Conservation (phyloP, 1,284 basidiomycete genomes). For the Entoloma clypeatum region DNA sequence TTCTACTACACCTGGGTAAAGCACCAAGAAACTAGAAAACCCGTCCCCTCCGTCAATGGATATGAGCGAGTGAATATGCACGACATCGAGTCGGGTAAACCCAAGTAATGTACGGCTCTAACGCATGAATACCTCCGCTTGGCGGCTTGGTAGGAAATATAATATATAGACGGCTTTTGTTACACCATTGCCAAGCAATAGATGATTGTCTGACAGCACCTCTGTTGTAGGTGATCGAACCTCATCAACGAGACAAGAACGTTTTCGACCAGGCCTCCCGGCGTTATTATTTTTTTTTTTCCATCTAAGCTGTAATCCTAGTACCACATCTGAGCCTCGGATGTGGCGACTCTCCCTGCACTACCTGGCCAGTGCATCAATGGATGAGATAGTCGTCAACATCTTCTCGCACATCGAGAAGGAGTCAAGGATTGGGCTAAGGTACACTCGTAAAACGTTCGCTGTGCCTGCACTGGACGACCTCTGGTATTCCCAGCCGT, state of each 20-base stretch:
- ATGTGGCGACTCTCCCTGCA: no score
- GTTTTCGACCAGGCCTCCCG: no score
- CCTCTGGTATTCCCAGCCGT: constrained; percentile 8
- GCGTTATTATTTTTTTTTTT: no score
- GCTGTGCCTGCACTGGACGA: constrained; percentile 6
- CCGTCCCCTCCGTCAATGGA: constrained; percentile 14
- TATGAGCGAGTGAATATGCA: constrained; percentile 42
- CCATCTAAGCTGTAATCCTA: no score
- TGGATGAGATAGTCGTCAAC: constrained; percentile 4
- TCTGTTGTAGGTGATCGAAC: no score
- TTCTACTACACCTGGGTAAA: constrained; percentile 86
- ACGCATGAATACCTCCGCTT: no score
- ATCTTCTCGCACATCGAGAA: background rate
- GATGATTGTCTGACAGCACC: no score
- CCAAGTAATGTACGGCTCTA: constrained; percentile 21
- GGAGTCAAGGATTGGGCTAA: background rate
- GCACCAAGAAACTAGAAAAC: constrained; percentile 55
- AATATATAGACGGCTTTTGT: background rate
- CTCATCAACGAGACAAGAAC: no score
- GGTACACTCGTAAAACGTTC: constrained; percentile 4
- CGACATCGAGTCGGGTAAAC: constrained; percentile 37
- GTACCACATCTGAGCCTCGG: no score
- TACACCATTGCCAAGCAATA: no score
- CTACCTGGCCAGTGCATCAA: no score
- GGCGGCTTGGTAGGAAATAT: constrained; percentile 1